Evolutionary conservation across 164 flowering plant species (phyloP).

Genomic region (Brasenia schreberi): DNA sequence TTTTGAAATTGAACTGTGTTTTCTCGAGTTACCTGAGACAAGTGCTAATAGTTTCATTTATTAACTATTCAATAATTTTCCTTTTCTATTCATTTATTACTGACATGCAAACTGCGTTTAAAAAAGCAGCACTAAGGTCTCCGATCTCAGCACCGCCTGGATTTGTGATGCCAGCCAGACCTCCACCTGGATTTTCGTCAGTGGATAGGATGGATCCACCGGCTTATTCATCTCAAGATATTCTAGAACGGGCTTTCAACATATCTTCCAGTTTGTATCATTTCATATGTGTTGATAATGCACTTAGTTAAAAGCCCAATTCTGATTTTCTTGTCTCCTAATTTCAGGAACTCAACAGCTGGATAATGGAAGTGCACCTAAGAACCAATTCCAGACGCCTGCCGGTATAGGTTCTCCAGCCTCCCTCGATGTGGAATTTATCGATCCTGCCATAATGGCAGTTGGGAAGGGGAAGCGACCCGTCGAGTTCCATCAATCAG

Average conservation of each 20-base stretch:
- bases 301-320: neutral
- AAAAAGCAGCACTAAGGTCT: slow-evolving; percentile 28
- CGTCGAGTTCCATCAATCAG: slow-evolving; percentile 8
- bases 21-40: neutral
- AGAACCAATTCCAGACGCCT: neutral
- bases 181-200: slow-evolving; percentile 86
- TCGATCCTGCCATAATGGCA: slow-evolving; percentile 52
- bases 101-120: neutral
- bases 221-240: slow-evolving; percentile 67
- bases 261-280: slow-evolving; percentile 12
- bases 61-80: neutral
- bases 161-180: slow-evolving; percentile 54
- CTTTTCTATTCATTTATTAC: neutral
- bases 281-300: neutral
- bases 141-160: slow-evolving; percentile 85
- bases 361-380: neutral
- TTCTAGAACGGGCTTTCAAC: slow-evolving; percentile 39
- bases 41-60: neutral
- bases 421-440: slow-evolving; percentile 24
- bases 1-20: neutral
- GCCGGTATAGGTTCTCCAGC: neutral
- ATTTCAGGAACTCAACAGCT: neutral
- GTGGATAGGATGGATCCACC: slow-evolving; percentile 83
- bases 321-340: neutral
- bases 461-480: slow-evolving; percentile 77